Base-by-base conservation (phyloP, 768 basidiomycete genomes). In the Pisolithus sp. region DNA sequence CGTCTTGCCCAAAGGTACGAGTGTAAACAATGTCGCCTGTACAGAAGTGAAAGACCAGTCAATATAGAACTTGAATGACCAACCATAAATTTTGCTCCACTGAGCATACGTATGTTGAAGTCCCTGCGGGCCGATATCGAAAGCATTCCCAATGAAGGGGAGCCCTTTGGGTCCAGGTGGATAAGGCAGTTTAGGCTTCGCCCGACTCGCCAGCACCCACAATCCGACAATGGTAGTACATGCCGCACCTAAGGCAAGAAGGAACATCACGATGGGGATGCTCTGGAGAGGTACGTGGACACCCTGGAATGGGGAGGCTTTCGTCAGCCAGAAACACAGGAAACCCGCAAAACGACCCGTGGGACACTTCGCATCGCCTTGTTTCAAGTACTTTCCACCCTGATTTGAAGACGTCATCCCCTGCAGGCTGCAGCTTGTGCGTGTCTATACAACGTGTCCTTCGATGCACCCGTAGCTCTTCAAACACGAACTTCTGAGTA, bases 71-170 rank as follows among this genome's bases (percentile, higher is more conserved):
- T 21, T 20, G 17, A 46, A 17, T 6, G 30, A 49, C 53, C 18
- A 46, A 61, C 62, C 62, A 13, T 61, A 59, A 2, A 3, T 57
- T 34, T 52, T 61, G 46, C 57, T 46, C 59, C 62, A 63, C 15
- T 48, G 51, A 8, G 54, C 43, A 17, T 63, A 63, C 3, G 57
- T 57, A 23, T 56, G 24, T 34, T 53, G 51, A 1, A 54, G 53
- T 13, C 49, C 47, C 4, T 49, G 39, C 18, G 8, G 41, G 51
- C 59, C 44, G 10, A 55, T 4, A 7, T 53, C 57, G n/a, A 58
- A 10, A 1, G 50, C 45, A 34, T 60, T 59, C 42, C 62, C 59
- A 0, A 63, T 43, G 30, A 59, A 51, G 12, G 53, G 55, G 20
- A 61, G 39, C 2, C 47, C 42, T 3, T 26, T 8, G 7, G 62